Percentiles rank a stretch among this genome's conserved stretches.
phyloP scores from a whole-genome alignment of 2,329 filamentous ascomycete genomes.

The Aschersonia sp. region DNA sequence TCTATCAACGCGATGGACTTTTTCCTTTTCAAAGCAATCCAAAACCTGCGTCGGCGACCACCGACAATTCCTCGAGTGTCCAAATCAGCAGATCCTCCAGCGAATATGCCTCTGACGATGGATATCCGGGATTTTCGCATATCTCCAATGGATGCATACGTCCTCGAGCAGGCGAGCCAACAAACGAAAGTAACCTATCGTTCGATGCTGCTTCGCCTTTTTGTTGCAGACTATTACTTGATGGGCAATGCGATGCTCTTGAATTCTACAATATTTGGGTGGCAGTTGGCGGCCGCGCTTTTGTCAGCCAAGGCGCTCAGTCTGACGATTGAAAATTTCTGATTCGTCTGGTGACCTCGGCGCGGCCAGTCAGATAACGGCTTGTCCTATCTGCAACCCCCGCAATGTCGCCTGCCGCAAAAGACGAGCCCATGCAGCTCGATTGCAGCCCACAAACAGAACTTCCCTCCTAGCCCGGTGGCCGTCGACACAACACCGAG shows the following conservation, averaged over 20 bases:
- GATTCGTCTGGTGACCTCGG: background rate
- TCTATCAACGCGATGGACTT: slow-evolving; percentile 22
- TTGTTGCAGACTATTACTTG: slow-evolving; percentile 27
- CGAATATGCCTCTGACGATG: slow-evolving; percentile 6
- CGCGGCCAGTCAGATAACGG: no score
- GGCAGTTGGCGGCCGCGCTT: slow-evolving; percentile 4
- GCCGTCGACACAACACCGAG: no score
- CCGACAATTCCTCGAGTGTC: slow-evolving; percentile 24
- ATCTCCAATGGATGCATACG: slow-evolving; percentile 35
- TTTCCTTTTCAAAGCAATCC: slow-evolving; percentile 27
- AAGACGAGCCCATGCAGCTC: no score
- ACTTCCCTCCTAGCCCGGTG: no score
- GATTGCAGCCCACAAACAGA: no score
- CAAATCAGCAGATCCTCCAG: slow-evolving; percentile 18
- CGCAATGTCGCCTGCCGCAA: no score
- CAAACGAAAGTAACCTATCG: slow-evolving; percentile 19
- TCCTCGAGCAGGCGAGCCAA: slow-evolving; percentile 19
- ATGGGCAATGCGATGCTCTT: slow-evolving; percentile 18
- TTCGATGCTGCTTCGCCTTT: slow-evolving; percentile 22
- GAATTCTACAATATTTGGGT: slow-evolving; percentile 13
- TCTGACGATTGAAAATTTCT: background rate
- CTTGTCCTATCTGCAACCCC: no score
- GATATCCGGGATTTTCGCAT: slow-evolving; percentile 33
- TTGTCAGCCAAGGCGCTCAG: slow-evolving; percentile 1
- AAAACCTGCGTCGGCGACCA: slow-evolving; percentile 26